Conservation (phyloP, 768 basidiomycete genomes). For the Austroboletus eburneus region DNA sequence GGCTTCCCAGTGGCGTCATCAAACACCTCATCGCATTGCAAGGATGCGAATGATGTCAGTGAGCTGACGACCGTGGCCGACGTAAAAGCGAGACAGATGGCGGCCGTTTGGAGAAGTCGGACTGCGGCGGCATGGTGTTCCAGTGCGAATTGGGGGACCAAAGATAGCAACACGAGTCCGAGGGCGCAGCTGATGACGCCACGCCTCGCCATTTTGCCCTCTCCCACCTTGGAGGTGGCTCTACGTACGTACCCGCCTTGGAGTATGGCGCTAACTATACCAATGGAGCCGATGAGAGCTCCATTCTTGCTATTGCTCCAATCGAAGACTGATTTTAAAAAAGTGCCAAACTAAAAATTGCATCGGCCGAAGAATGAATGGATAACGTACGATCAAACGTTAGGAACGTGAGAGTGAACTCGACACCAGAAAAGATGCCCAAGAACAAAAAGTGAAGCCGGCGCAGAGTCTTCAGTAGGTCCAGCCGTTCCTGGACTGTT, state of each 20-base stretch:
- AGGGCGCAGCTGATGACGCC: conserved; percentile 73
- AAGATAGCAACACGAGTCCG: conserved; percentile 66
- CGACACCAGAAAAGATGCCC: conserved; percentile 88
- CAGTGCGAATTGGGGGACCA: conserved; percentile 56
- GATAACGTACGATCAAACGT: conserved; percentile 74
- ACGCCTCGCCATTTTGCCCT: conserved; percentile 76
- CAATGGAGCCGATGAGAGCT: conserved; percentile 78
- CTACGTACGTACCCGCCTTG: conserved; percentile 96
- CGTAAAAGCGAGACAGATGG: conserved; percentile 87
- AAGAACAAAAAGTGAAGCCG: conserved; percentile 81
- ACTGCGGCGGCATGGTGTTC: conserved; percentile 42
- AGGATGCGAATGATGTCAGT: conserved; percentile 84
- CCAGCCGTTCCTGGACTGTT: conserved; percentile 47
- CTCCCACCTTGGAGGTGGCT: conserved; percentile 67
- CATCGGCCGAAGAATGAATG: conserved; percentile 1
- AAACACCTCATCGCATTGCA: conserved; percentile 79
- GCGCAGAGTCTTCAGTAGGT: conserved; percentile 55
- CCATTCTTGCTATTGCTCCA: conserved; percentile 91
- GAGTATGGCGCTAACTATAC: conserved; percentile 82
- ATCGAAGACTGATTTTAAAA: conserved; percentile 68
- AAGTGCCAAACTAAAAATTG: background rate
- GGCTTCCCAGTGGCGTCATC: conserved; percentile 57
- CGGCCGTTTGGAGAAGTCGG: conserved; percentile 60
- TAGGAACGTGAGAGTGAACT: conserved; percentile 95
- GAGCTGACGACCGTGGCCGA: conserved; percentile 94